Base-by-base conservation (phyloP, 305 asterid species). In the Nicotiana rustica region DNA sequence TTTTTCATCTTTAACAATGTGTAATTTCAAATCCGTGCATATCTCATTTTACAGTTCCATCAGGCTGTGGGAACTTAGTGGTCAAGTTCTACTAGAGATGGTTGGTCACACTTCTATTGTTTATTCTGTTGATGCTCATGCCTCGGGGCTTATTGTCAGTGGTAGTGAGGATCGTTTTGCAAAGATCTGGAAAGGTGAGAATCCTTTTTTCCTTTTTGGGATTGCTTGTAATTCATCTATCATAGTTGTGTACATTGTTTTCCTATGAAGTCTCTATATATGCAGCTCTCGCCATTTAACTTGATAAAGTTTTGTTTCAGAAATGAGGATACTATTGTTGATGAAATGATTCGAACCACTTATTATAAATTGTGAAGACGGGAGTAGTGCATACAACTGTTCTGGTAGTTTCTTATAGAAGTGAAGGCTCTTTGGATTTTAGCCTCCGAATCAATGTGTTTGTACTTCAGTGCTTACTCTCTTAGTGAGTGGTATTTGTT, bases 31-130 rank as follows among this genome's bases (percentile, higher is more conserved):
- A 44, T 25, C 18, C 36, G 6, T 83, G 59, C 56, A 60, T 83
- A 29, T 84, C 60, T 88, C 76, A 38, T 86, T 83, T 83, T 88
- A 79, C 98, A 96, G 99, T 86, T 89, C 98, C 79, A 88, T 96
- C 55, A 90, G 94, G 88, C 90, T 96, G 47, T 96, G 99, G 99
- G 90, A 97, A 31, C 85, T 92, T 73, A 88, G 91, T 82, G 99
- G 99, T 81, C 93, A 94, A 85, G 90, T 89, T 85, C 87, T 96
- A 69, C 44, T 96, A 92, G 98, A 96, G 90, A 93, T 96, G 99
- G 99, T 89, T 88, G 98, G 98, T 77, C 99, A 96, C 87, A 84
- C 94, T 67, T 90, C 97, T 59, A 92, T 96, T 86, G 98, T 96
- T 77, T 96, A 94, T 88, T 92, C 98, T 83, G 98, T 94, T 52